Evolutionary conservation across 2,329 filamentous ascomycete genomes (phyloP), one percentile per base, ranked within the genome.

Genomic region (Mariannaea sp.): DNA sequence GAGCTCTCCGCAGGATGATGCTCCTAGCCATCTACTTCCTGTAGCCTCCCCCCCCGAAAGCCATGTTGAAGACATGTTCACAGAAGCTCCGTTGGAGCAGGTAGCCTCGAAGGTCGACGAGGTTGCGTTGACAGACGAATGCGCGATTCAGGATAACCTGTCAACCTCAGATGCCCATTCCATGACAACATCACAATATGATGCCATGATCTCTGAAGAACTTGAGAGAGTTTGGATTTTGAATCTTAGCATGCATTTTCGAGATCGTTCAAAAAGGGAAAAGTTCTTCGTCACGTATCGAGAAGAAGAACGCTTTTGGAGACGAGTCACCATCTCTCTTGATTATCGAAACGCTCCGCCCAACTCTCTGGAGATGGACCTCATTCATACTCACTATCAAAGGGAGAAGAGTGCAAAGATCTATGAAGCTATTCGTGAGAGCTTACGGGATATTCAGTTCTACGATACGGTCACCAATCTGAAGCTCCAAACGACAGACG

Each of bases 201-300:
- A 88, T 47, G 76, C 79, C 46, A 78, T 84, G 64, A 81, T 96
- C 60, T 84, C 88, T 59, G 84, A 89, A 58, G 93, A 97, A 71
- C 80, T 97, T 49, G 92, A 97, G 67, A 83, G 80, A 56, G 87
- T 83, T 66, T 99, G 94, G 94, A 97, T 99, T 55, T 78, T 99
- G 62, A 99, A 99, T 68, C 81, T 97, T 55, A 97, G 92, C 73
- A 97, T 99, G 94, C 92, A 96, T 71, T 99, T 97, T 71, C 85
- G 92, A 54, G 94, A 99, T 74, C 87, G 88, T 65, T 95, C 92
- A 10, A 89, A 90, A 64, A 84, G 93, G 36, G 94, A 99, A 72
- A 99, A 99, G 71, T 97, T 97, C 77, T 99, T 97, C 71, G 87
- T 99, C 58, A 97, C 94, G 0, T 99, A 90, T 70, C 90, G 92